These are phyloP conservation scores for Ceratobasidium sp. DNA, from an alignment of 1,284 basidiomycete genomes.

Conservation along the genomic window DNA sequence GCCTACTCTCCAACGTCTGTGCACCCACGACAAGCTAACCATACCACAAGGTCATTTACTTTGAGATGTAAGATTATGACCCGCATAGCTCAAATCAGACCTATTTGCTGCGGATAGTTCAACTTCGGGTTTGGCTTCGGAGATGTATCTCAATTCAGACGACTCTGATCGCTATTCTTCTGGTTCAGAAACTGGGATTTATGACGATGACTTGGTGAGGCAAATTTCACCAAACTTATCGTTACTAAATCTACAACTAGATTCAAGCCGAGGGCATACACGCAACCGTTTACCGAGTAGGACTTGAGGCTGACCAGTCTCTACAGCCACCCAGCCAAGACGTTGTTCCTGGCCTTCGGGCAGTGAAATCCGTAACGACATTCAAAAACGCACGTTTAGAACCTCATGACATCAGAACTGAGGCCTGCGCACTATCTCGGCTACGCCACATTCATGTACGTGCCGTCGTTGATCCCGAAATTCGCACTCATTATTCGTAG, in stretches of 20 bases:
- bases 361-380: conserved; percentile 40
- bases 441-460: conserved; percentile 67
- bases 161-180: conserved; percentile 8
- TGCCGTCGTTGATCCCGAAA: conserved; percentile 43
- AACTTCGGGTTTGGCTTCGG: neutral
- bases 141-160: conserved; percentile 26
- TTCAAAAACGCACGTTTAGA: conserved; percentile 37
- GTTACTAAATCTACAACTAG: neutral
- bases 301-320: neutral
- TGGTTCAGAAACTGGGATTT: neutral
- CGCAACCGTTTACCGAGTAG: conserved; percentile 39
- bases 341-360: conserved; percentile 25
- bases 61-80: conserved; percentile 3
- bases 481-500: conserved; percentile 2
- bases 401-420: conserved; percentile 77
- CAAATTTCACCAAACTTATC: neutral
- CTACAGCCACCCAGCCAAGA: neutral
- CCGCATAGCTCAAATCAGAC: neutral
- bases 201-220: conserved; percentile 11
- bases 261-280: conserved; percentile 41
- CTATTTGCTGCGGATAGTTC: neutral
- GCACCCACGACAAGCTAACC: neutral
- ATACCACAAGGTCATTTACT: neutral
- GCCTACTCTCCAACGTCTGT: neutral
- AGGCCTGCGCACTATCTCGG: conserved; percentile 61